Conservation (phyloP, 352 stramenopile genomes). For the Phytophthora brassicae region DNA sequence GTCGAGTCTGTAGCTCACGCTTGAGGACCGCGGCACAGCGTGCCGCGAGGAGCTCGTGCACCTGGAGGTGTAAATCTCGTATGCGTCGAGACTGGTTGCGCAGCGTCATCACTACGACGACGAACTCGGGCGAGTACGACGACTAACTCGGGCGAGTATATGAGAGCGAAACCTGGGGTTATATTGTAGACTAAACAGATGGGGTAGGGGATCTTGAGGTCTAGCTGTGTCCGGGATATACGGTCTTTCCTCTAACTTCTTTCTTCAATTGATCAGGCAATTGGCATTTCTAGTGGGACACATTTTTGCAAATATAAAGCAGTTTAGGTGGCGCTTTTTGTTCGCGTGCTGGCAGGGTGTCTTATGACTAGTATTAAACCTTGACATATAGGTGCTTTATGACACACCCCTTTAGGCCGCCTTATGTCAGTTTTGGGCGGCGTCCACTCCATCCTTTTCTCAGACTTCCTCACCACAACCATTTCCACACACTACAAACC, state of each 20-base stretch:
- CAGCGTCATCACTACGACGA: no score
- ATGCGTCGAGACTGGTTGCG: no score
- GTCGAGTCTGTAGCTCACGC: not conserved
- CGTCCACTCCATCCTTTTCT: slow-evolving; percentile 50
- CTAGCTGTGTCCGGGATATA: no score
- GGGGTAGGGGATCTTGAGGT: no score
- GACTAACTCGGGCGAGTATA: no score
- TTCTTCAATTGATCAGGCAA: no score
- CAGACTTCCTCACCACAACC: slow-evolving; percentile 67
- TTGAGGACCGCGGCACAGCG: not conserved
- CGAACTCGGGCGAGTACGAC: no score
- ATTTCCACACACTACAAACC: slow-evolving; percentile 57
- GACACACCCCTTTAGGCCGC: not conserved
- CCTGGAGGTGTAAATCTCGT: not conserved
- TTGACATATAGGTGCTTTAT: not conserved
- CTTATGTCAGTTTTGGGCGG: not conserved
- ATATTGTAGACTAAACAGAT: no score
- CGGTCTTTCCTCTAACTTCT: no score
- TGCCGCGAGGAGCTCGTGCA: not conserved
- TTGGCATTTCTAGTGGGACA: no score
- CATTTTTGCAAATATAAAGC: not conserved
- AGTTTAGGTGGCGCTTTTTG: not conserved
- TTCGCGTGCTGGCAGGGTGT: not conserved
- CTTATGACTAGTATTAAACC: not conserved
- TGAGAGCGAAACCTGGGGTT: no score